Evolutionary conservation across 345 rosid species (phyloP).

Genomic region (Eucalyptus marginata): DNA sequence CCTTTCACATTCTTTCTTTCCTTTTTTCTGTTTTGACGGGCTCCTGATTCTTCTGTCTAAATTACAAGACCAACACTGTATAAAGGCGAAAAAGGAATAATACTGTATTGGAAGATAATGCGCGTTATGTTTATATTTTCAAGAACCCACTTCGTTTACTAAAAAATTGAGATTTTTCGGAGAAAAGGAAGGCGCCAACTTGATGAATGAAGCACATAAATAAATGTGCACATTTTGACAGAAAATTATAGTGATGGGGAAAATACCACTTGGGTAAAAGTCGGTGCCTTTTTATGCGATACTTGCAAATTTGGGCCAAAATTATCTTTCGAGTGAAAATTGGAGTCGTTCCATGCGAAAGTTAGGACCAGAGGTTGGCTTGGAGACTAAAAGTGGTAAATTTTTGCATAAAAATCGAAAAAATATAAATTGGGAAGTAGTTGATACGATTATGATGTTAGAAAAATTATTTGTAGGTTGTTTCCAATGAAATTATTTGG

Average conservation of each 20-base stretch:
- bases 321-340: not conserved
- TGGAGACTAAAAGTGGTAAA: not conserved
- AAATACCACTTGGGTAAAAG: not conserved
- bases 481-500: not conserved
- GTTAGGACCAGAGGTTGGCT: not conserved
- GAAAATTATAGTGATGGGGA: not conserved
- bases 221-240: not conserved
- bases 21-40: not conserved
- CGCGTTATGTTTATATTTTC: not conserved
- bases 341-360: not conserved
- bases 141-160: not conserved
- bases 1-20: not conserved
- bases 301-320: not conserved
- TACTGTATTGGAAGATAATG: not conserved
- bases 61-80: not conserved
- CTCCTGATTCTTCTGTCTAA: not conserved
- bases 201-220: not conserved
- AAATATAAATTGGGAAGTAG: not conserved
- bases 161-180: not conserved
- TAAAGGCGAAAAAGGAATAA: not conserved
- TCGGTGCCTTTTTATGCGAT: not conserved
- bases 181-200: not conserved
- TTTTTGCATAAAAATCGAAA: not conserved
- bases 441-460: too few relatives aligned
- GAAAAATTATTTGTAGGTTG: not conserved